These are phyloP conservation scores for Torulaspora quercuum DNA, from an alignment of 805 yeast genomes.

Conservation along the genomic window DNA sequence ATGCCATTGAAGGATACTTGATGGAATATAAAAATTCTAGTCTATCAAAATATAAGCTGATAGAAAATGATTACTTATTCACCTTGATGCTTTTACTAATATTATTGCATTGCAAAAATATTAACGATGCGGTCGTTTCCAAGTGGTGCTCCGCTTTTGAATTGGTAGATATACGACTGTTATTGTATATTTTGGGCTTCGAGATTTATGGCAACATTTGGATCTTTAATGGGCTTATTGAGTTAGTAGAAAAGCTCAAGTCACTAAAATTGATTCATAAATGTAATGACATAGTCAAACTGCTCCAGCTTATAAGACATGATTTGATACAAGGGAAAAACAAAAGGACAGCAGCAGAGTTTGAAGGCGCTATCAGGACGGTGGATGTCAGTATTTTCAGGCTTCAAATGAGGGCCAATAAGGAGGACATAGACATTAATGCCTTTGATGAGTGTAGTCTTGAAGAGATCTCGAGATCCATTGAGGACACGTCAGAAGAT, in stretches of 20 bases:
- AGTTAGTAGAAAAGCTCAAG: constrained; percentile 24
- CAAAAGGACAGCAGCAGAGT: constrained; percentile 14
- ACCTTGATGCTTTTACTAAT: constrained; percentile 24
- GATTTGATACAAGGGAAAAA: constrained; percentile 5
- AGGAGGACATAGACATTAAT: constrained; percentile 14
- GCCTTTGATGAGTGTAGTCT: constrained; percentile 20
- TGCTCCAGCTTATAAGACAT: constrained; percentile 12
- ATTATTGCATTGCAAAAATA: constrained; percentile 25
- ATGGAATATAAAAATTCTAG: not conserved
- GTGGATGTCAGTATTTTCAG: constrained; percentile 27
- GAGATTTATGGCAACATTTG: constrained; percentile 32
- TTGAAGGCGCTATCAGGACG: constrained; percentile 22
- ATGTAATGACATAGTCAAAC: constrained; percentile 12
- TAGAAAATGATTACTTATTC: constrained; percentile 24
- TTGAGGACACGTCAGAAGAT: constrained; percentile 9
- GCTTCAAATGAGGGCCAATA: constrained; percentile 3
- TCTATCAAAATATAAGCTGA: constrained; percentile 16
- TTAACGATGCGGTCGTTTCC: constrained; percentile 19
- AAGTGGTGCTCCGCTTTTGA: constrained; percentile 22
- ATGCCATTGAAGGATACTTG: constrained; percentile 21
- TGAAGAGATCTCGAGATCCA: constrained; percentile 16
- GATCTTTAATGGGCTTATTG: constrained; percentile 30
- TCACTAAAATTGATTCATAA: constrained; percentile 29
- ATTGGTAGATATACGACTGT: constrained; percentile 28
- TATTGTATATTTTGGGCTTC: constrained; percentile 28